These are phyloP conservation scores for Venturia effusa DNA, from an alignment of 2,329 filamentous ascomycete species.

Conservation along the genomic window DNA sequence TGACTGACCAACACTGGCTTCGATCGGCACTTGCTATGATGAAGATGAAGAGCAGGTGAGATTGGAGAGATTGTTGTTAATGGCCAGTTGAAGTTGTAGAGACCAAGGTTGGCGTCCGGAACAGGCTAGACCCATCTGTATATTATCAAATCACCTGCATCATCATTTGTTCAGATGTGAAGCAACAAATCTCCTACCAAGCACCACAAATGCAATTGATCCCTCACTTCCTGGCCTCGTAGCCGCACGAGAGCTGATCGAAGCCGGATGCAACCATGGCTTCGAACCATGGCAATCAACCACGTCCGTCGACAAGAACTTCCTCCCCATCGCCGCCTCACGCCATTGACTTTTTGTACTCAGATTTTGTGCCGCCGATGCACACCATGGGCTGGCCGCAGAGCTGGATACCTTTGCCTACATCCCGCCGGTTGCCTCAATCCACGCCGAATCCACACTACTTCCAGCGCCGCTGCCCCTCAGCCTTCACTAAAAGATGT, in stretches of 20 bases:
- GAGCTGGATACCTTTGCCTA: background rate
- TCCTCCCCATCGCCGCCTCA: background rate
- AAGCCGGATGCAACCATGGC: conserved; percentile 10
- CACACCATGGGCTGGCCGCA: conserved; percentile 3
- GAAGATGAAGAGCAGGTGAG: background rate
- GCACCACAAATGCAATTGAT: background rate
- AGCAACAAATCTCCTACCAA: background rate
- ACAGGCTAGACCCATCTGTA: no score
- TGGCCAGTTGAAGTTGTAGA: no score
- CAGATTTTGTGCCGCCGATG: conserved; percentile 4
- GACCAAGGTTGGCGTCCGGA: no score
- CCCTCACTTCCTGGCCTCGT: background rate
- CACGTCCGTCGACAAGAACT: background rate
- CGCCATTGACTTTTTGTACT: background rate
- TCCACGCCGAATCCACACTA: background rate
- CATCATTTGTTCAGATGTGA: no score
- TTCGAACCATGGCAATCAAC: conserved; percentile 5
- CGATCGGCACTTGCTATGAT: background rate
- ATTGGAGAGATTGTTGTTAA: no score
- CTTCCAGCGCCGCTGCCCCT: background rate
- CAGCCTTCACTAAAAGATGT: background rate
- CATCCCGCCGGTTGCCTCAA: background rate
- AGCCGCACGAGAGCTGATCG: conserved; percentile 2
- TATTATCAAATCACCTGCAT: no score
- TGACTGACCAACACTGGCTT: background rate